Percentiles rank a stretch among this genome's conserved stretches.
phyloP scores from a whole-genome alignment of 164 flowering plant species.

The Liquidambar formosana region DNA sequence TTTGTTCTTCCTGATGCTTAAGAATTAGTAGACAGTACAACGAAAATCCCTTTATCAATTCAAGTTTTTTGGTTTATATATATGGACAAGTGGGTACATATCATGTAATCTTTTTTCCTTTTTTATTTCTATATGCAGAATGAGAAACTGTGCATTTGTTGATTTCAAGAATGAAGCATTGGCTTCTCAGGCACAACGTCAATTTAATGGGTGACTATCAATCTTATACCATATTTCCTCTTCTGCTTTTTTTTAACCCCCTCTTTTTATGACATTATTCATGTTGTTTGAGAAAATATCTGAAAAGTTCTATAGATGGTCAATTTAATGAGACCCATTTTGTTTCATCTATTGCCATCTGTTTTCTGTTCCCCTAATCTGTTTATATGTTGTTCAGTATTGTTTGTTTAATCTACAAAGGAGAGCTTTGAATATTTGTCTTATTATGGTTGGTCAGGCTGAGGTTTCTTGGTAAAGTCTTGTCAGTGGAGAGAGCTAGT shows the following conservation, averaged over 20 bases:
- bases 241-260: too few relatives aligned
- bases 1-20: too few relatives aligned
- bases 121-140: slow-evolving; percentile 44
- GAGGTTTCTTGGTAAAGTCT: slow-evolving; percentile 90
- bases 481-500: slow-evolving; percentile 68
- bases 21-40: too few relatives aligned
- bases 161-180: slow-evolving; percentile 67
- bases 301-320: too few relatives aligned
- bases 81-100: neutral
- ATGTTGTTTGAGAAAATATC: too few relatives aligned
- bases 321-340: neutral
- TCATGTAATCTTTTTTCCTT: slow-evolving; percentile 1
- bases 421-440: neutral
- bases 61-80: neutral
- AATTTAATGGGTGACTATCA: slow-evolving; percentile 65
- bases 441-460: slow-evolving; percentile 43
- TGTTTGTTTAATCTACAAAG: neutral
- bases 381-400: too few relatives aligned
- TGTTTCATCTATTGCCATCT: neutral
- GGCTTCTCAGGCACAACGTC: slow-evolving; percentile 82
- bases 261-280: neutral
- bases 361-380: neutral
- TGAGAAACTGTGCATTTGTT: slow-evolving; percentile 87
- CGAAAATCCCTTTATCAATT: too few relatives aligned
- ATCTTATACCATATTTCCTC: neutral